These are phyloP conservation scores for Emmonsiellopsis sp. DNA, from an alignment of 2,329 filamentous ascomycete species.

Conservation along the genomic window DNA sequence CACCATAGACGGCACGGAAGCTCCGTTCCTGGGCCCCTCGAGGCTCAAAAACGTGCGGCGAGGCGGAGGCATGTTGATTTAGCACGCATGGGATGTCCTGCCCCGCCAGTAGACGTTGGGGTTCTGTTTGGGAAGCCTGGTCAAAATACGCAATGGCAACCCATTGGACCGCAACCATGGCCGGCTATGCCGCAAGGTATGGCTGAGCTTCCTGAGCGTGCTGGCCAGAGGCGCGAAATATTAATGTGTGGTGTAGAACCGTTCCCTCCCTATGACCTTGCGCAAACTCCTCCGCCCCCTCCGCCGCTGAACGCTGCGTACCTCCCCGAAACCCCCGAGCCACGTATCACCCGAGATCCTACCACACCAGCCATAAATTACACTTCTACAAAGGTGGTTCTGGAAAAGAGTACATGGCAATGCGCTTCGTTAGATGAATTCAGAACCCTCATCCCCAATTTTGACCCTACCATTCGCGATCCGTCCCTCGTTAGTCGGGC, in stretches of 20 bases:
- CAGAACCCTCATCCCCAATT: neutral
- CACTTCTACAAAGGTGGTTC: neutral
- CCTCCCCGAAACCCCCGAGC: neutral
- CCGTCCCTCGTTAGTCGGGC: neutral
- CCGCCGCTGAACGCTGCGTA: neutral
- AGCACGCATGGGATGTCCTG: slow-evolving; percentile 24
- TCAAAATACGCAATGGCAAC: neutral
- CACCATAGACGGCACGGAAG: slow-evolving; percentile 47
- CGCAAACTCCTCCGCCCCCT: neutral
- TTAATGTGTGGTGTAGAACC: neutral
- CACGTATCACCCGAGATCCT: neutral
- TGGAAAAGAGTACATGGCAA: neutral
- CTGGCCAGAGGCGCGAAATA: neutral
- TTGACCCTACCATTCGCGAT: neutral
- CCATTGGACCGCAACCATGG: neutral
- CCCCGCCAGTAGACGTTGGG: slow-evolving; percentile 27
- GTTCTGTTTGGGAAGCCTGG: slow-evolving; percentile 33
- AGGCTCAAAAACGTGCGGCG: slow-evolving; percentile 47
- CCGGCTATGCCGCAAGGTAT: neutral
- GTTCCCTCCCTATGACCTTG: neutral
- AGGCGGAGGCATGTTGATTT: slow-evolving; percentile 47
- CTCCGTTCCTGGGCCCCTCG: slow-evolving; percentile 53
- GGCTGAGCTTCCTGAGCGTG: neutral
- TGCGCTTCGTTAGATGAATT: neutral
- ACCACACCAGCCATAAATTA: neutral